Base-by-base conservation (phyloP, 2,329 filamentous ascomycete genomes). In the Arthrobotrys sphaeroides region DNA sequence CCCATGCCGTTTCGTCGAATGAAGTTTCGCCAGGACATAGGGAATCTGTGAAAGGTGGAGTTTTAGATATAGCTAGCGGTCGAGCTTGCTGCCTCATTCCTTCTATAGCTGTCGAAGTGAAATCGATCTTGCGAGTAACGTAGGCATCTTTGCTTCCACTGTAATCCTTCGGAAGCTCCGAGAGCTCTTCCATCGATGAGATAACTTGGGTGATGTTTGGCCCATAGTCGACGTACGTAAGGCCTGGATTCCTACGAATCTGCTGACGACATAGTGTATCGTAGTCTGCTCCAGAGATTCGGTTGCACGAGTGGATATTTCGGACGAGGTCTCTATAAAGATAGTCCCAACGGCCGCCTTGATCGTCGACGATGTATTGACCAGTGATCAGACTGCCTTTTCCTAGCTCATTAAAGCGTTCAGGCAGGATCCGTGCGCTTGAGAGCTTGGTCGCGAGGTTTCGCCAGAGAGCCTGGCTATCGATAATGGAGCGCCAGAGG, bases 381-480 rank as follows among this genome's bases (percentile, higher is more conserved):
- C 73, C 73, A 42, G 43, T 22, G 18, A 77, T 75, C 42, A 77
- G 33, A 36, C 65, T 72, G 18, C 73, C 73, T 28, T 70, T 72
- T 7, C 73, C 67, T 10, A 72, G 67, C 40, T 77, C 53, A 22
- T 72, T 72, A n/a, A 72, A 42, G 40, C 26, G 36, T 26, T 72
- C 73, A 5, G 73, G 73, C 0, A 72, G 51, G 40, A 77, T 77
- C 12, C 67, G 36, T 18, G 60, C 22, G 16, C 60, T 68, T 16
- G 66, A 59, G 2, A 77, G 38, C 33, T 70, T 62, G 5, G 24
- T 49, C 7, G 73, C 73, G 16, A 77, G 65, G 18, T 47, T 69
- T 38, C 59, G 66, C 73, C 73, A 77, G n/a, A 77, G 65, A 10
- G 60, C 42, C 26, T 77, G 73, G 26, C 60, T 70, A 20, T 72